A percentile compares a stretch with the other conserved stretches of the same genome.
Evolutionary conservation across 768 basidiomycete genomes (phyloP).

Genomic region (Tephrocybe sp.): DNA sequence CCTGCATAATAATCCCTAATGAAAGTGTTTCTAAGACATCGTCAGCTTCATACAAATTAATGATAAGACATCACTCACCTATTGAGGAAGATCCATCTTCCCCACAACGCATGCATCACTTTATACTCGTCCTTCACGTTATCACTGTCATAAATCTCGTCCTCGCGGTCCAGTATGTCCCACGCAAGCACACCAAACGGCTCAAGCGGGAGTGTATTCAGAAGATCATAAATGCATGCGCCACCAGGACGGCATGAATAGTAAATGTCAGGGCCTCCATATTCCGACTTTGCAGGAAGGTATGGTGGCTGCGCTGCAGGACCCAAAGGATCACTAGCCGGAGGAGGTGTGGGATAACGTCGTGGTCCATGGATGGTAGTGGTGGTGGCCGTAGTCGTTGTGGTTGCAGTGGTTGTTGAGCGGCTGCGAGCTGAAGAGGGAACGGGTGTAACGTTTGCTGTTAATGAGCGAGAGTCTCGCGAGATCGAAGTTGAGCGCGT

Average conservation of each 20-base stretch:
- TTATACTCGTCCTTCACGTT: slow-evolving; percentile 76
- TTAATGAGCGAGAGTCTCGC: slow-evolving; percentile 11
- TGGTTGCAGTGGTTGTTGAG: slow-evolving; percentile 12
- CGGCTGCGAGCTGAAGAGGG: slow-evolving; percentile 13
- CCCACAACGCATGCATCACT: slow-evolving; percentile 79
- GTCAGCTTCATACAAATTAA: background rate
- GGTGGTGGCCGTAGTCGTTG: slow-evolving; percentile 9
- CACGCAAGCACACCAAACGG: slow-evolving; percentile 67
- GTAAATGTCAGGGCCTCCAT: slow-evolving; percentile 44
- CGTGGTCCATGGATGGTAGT: slow-evolving; percentile 7
- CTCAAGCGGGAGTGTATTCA: slow-evolving; percentile 59
- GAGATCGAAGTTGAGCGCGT: slow-evolving; percentile 4
- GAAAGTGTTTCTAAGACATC: slow-evolving; percentile 46
- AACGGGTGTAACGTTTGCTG: background rate
- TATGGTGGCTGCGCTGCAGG: slow-evolving; percentile 54
- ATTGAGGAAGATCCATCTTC: slow-evolving; percentile 68
- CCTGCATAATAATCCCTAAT: slow-evolving; percentile 48
- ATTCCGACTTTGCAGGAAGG: slow-evolving; percentile 47
- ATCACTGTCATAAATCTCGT: slow-evolving; percentile 72
- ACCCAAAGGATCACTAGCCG: slow-evolving; percentile 43
- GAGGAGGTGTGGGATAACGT: slow-evolving; percentile 40
- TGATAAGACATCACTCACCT: slow-evolving; percentile 35
- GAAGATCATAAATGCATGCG: slow-evolving; percentile 61
- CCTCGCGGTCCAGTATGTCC: slow-evolving; percentile 70
- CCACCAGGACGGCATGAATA: slow-evolving; percentile 71